A percentile compares a stretch with the other conserved stretches of the same genome.
Evolutionary conservation across 2,329 filamentous ascomycete species (phyloP).

Genomic region (Aspergillus phoenicis): DNA sequence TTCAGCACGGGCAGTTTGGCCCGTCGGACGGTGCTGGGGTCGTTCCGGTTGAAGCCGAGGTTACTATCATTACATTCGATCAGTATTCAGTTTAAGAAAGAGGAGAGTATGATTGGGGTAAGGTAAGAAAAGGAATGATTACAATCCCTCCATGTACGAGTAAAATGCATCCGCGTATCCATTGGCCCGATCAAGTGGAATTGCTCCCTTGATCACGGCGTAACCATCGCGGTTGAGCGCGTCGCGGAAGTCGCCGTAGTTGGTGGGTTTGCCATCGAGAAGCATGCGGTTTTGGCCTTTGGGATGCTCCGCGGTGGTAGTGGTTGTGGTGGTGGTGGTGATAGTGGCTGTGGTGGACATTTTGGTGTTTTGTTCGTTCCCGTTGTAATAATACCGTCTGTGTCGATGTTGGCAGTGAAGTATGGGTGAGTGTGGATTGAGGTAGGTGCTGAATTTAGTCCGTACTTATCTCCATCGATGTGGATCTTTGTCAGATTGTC

Average conservation of each 20-base stretch:
- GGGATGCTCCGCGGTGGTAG: not conserved
- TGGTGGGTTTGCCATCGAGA: constrained; percentile 22
- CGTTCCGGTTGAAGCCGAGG: constrained; percentile 41
- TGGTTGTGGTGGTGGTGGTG: not conserved
- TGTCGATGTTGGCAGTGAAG: not conserved
- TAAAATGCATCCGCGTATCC: constrained; percentile 30
- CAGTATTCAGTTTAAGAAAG: not conserved
- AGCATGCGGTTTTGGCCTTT: constrained; percentile 18
- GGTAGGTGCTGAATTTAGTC: not conserved
- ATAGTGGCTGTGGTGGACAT: constrained; percentile 24
- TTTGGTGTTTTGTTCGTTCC: not conserved
- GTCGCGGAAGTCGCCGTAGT: constrained; percentile 28
- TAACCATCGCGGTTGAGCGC: constrained; percentile 45
- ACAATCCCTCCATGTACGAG: constrained; percentile 29
- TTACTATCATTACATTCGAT: constrained; percentile 20
- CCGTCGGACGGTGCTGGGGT: constrained; percentile 37
- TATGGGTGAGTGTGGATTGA: not conserved
- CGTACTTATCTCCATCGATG: not conserved
- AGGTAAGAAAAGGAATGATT: constrained; percentile 6
- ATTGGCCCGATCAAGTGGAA: constrained; percentile 45
- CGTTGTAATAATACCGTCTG: not conserved
- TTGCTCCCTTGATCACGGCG: constrained; percentile 51
- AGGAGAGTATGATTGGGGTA: not conserved
- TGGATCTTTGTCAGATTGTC: too few species aligned
- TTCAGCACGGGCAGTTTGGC: constrained; percentile 44